Conservation (phyloP, 2,329 filamentous ascomycete species). For the Penicillium sp. region DNA sequence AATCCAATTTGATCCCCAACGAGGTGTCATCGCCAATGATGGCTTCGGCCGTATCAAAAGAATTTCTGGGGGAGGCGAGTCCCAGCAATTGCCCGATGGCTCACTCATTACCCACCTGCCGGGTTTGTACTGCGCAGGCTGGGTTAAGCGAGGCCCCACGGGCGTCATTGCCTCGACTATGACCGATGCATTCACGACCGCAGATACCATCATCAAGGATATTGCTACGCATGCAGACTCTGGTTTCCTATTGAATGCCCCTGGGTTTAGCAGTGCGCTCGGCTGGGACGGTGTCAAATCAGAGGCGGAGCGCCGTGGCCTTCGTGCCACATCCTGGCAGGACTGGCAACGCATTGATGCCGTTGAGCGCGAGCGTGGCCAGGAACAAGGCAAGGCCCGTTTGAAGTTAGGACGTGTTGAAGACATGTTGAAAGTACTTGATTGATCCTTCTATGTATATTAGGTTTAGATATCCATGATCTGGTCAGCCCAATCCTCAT, state of each 20-base stretch:
- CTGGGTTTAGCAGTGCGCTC: conserved; percentile 37
- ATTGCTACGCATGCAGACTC: conserved; percentile 47
- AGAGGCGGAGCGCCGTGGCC: conserved; percentile 52
- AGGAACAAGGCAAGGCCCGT: conserved; percentile 64
- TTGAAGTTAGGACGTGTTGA: conserved; percentile 58
- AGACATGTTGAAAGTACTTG: conserved; percentile 51
- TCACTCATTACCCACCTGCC: conserved; percentile 50
- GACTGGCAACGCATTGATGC: conserved; percentile 82
- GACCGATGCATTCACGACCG: conserved; percentile 87
- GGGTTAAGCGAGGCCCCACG: conserved; percentile 91
- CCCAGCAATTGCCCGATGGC: conserved; percentile 27
- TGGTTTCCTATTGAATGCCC: conserved; percentile 45
- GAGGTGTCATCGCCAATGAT: conserved; percentile 78
- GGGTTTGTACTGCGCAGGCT: conserved; percentile 87
- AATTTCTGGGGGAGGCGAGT: conserved; percentile 23
- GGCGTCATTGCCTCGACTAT: conserved; percentile 95
- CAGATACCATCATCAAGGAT: conserved; percentile 74
- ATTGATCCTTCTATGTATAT: conserved; percentile 13
- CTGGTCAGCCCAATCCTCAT: conserved; percentile 1
- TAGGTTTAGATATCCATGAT: conserved; percentile 1
- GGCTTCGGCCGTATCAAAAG: conserved; percentile 64
- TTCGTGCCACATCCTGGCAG: conserved; percentile 67
- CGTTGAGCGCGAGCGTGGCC: conserved; percentile 65
- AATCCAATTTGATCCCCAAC: conserved; percentile 68
- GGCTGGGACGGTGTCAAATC: conserved; percentile 74